Base-by-base conservation (phyloP, 768 basidiomycete species). In the Stropharia rugosoannulata region DNA sequence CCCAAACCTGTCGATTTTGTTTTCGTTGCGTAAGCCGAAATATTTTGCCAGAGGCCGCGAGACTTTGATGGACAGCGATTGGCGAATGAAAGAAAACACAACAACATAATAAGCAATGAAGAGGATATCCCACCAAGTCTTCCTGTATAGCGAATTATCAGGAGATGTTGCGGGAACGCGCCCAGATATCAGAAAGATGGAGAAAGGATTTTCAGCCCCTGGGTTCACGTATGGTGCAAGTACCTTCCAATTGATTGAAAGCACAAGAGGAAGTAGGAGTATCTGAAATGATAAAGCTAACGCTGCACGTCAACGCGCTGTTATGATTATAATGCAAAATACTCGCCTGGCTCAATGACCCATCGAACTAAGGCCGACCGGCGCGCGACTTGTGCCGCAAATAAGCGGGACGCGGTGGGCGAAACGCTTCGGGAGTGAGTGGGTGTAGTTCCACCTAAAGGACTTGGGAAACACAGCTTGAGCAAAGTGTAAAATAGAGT, bases 31-130 rank as follows among this genome's bases (percentile, higher is more conserved):
- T 48, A 99, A 80, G 2, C 94, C 89, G 54, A 88, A 85, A 56
- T 79, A 76, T 36, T 75, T 79, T 0, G 89, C 95, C 38, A 94
- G 60, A 1, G 89, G 90, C 18, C 75, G 74, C 43, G 85, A 83
- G 10, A 93, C 38, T 54, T 81, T 82, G 64, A 89, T 61, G 15
- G 87, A 83, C 68, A 93, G 67, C 42, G 77, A 64, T 70, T 98
- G 94, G 29, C 96, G 86, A 43, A 95, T 62, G 67, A 94, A 90
- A 2, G 93, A 95, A 75, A 89, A 98, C 63, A 96, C 85, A 48
- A 98, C 74, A 70, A 98, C 77, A 66, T 95, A 77, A 71, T 92
- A 95, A 2, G 79, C 78, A 45, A 98, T 63, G 73, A 99, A 99
- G 12, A 80, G 65, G 8, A 94, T 59, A 66, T 98, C 96, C 56